These are phyloP conservation scores for Lactarius hatsudake DNA, from an alignment of 768 basidiomycete species.

Conservation along the genomic window DNA sequence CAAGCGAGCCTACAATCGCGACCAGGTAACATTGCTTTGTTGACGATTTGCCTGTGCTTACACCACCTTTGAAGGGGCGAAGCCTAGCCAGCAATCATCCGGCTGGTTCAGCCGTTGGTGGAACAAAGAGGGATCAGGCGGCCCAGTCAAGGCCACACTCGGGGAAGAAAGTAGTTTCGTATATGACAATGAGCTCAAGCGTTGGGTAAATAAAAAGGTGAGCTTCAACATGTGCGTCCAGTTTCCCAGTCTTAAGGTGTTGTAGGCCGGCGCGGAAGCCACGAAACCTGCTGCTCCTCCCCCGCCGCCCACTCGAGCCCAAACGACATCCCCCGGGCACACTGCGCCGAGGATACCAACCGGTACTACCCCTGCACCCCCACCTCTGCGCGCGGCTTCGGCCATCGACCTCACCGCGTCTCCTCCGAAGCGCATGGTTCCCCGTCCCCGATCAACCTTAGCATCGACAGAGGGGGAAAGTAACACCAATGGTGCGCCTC, in stretches of 20 bases:
- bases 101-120: conserved; percentile 86
- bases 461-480: conserved; percentile 45
- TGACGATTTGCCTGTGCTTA: background rate
- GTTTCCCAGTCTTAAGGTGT: conserved; percentile 3
- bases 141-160: conserved; percentile 85
- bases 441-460: conserved; percentile 64
- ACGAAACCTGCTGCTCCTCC: conserved; percentile 54
- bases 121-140: conserved; percentile 62
- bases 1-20: conserved; percentile 32
- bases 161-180: conserved; percentile 90
- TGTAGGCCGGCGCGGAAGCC: conserved; percentile 54
- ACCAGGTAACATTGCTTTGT: conserved; percentile 31
- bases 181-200: conserved; percentile 91
- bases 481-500: conserved; percentile 35
- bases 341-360: conserved; percentile 39
- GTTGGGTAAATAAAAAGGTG: conserved; percentile 96
- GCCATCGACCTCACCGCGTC: conserved; percentile 59
- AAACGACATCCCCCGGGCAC: conserved; percentile 78
- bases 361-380: conserved; percentile 38
- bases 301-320: conserved; percentile 80
- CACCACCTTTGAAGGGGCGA: conserved; percentile 3
- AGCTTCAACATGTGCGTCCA: conserved; percentile 22
- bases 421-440: conserved; percentile 48
- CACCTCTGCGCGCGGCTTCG: conserved; percentile 56
- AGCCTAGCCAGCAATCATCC: conserved; percentile 36